Percentiles rank a stretch among this genome's conserved stretches.
phyloP scores from a whole-genome alignment of 108 stramenopile genomes.

The Pseudonitzschia pungens region DNA sequence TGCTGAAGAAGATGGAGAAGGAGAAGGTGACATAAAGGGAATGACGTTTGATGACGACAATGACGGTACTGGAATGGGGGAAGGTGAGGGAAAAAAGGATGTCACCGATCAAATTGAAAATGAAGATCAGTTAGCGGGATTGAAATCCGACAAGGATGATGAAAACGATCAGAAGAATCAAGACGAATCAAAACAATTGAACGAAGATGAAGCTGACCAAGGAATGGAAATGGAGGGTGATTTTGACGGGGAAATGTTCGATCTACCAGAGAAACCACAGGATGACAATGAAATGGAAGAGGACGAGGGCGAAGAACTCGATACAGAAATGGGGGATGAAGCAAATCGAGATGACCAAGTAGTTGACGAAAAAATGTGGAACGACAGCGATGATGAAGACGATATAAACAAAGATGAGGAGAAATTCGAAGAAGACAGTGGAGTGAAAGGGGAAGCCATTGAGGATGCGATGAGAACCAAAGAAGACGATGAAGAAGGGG shows the following conservation, averaged over 20 bases:
- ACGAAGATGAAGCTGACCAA: conserved; percentile 93
- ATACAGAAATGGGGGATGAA: conserved; percentile 98
- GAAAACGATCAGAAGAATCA: conserved; percentile 51
- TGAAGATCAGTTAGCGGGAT: conserved; percentile 95
- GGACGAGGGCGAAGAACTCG: conserved; percentile 92
- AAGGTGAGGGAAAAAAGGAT: conserved; percentile 95
- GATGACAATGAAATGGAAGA: conserved; percentile 78
- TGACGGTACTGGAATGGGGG: conserved; percentile 99
- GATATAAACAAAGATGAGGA: conserved; percentile 83
- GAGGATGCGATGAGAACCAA: conserved; percentile 94
- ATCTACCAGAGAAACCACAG: conserved; percentile 80
- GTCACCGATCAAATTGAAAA: conserved; percentile 97
- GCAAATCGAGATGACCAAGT: conserved; percentile 88
- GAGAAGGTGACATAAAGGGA: conserved; percentile 60
- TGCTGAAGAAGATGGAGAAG: conserved; percentile 70
- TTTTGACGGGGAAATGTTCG: conserved; percentile 95
- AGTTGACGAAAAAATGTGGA: conserved; percentile 97
- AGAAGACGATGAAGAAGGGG: conserved; percentile 76
- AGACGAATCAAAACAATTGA: conserved; percentile 67
- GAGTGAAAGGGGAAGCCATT: conserved; percentile 75
- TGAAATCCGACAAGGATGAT: conserved; percentile 79
- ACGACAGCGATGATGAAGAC: conserved; percentile 92
- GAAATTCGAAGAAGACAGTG: conserved; percentile 92
- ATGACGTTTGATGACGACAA: conserved; percentile 94
- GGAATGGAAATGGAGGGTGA: conserved; percentile 99